These are phyloP conservation scores for Tinospora cordifolia DNA, from an alignment of 164 flowering plant species.

Conservation along the genomic window DNA sequence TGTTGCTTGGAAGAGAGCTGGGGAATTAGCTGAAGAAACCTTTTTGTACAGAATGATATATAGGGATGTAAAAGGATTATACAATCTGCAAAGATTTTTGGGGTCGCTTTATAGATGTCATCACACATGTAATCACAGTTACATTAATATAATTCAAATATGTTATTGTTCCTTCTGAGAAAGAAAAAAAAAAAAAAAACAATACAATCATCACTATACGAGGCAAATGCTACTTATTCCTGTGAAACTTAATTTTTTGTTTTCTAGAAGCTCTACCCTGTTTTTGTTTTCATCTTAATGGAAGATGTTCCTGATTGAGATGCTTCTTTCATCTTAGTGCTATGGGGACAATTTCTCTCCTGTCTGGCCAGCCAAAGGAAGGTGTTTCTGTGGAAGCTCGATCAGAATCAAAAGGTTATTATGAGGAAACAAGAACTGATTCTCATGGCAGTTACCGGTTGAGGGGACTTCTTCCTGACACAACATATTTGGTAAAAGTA, in stretches of 20 bases:
- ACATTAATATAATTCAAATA: too few species aligned
- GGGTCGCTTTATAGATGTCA: too few species aligned
- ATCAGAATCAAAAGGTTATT: slow-evolving; percentile 79
- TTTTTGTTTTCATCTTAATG: not conserved
- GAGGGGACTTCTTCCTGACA: slow-evolving; percentile 82
- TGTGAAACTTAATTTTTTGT: not conserved
- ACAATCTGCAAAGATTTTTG: too few species aligned
- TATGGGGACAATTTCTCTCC: slow-evolving; percentile 62
- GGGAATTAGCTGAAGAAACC: too few species aligned
- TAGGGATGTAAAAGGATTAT: too few species aligned
- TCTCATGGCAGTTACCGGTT: slow-evolving; percentile 72
- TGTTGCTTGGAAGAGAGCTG: too few species aligned
- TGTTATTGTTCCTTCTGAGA: too few species aligned
- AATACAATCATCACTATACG: too few species aligned
- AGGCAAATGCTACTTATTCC: not conserved
- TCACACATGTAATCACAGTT: too few species aligned
- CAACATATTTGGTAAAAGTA: slow-evolving; percentile 62
- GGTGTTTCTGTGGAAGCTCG: slow-evolving; percentile 87
- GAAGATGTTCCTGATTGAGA: slow-evolving; percentile 6
- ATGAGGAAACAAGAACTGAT: slow-evolving; percentile 82
- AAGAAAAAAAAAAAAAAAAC: too few species aligned
- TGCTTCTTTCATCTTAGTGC: slow-evolving; percentile 48
- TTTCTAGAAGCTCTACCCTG: not conserved
- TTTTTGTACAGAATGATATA: too few species aligned
- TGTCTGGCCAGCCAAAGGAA: slow-evolving; percentile 89